These are phyloP conservation scores for Chimonanthus salicifolius DNA, from an alignment of 164 flowering plant species.

Conservation along the genomic window DNA sequence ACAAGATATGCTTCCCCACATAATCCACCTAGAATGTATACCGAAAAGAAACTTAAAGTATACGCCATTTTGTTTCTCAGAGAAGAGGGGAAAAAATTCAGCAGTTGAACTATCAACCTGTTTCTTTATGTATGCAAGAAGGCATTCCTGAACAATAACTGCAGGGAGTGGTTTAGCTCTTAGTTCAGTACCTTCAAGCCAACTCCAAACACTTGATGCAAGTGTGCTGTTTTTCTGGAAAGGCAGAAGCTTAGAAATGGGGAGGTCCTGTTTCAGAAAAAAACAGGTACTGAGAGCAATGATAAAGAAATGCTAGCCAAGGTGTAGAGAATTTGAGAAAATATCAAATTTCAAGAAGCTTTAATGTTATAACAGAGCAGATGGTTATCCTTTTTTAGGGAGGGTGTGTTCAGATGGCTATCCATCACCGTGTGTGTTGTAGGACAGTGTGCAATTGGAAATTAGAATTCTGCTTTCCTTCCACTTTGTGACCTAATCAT, in stretches of 20 bases:
- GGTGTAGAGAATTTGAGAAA: too few relatives aligned
- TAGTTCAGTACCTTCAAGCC: conserved; percentile 54
- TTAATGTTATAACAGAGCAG: not conserved
- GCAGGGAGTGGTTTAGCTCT: conserved; percentile 68
- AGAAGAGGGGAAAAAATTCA: not conserved
- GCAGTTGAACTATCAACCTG: conserved; percentile 44
- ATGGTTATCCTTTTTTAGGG: not conserved
- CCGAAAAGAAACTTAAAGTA: not conserved
- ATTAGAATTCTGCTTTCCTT: too few relatives aligned
- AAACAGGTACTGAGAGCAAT: not conserved
- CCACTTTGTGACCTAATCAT: not conserved
- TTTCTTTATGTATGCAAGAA: conserved; percentile 60
- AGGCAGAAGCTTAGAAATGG: conserved; percentile 65
- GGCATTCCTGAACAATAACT: conserved; percentile 86
- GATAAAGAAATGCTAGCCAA: not conserved
- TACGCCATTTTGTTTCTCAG: not conserved
- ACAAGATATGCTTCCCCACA: conserved; percentile 69
- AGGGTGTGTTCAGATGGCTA: not conserved
- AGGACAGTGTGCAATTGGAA: not conserved
- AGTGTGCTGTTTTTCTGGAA: conserved; percentile 86
- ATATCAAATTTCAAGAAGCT: not conserved
- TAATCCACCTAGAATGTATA: conserved; percentile 62
- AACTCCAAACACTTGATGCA: conserved; percentile 61
- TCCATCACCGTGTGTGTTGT: not conserved
- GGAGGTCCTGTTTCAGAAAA: conserved; percentile 41